phyloP scores from a whole-genome alignment of 768 basidiomycete genomes.

The Leucosporidium yakuticum region DNA sequence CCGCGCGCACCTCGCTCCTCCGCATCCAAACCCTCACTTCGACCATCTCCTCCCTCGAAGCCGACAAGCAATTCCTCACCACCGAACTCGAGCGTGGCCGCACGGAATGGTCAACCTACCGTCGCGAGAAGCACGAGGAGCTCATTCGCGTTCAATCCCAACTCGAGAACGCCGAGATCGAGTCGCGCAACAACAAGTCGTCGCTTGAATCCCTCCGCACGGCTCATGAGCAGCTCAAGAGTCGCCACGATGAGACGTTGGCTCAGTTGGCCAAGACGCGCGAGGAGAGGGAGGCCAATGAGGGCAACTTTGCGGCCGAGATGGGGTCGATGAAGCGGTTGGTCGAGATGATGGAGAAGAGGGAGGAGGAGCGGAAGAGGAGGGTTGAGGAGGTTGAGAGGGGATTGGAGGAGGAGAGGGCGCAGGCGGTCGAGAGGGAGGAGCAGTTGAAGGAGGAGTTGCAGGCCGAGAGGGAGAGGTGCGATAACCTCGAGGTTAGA shows the following conservation, averaged over 20 bases:
- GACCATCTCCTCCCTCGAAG: conserved; percentile 60
- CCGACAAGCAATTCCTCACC: conserved; percentile 69
- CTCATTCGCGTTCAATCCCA: conserved; percentile 67
- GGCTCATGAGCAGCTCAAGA: conserved; percentile 62
- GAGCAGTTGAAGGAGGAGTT: conserved; percentile 61
- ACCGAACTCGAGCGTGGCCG: conserved; percentile 57
- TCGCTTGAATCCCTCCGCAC: conserved; percentile 68
- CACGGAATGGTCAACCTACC: conserved; percentile 15
- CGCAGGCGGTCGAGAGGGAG: conserved; percentile 64
- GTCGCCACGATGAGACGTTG: conserved; percentile 70
- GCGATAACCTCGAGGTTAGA: conserved; percentile 48
- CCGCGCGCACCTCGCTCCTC: conserved; percentile 16
- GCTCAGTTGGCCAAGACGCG: conserved; percentile 67
- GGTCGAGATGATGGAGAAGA: conserved; percentile 75
- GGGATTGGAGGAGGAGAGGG: conserved; percentile 70
- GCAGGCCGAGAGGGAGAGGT: conserved; percentile 61
- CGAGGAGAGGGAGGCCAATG: conserved; percentile 74
- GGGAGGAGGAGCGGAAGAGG: conserved; percentile 75
- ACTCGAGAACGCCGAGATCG: conserved; percentile 65
- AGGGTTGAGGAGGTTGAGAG: conserved; percentile 75
- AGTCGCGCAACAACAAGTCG: conserved; percentile 59
- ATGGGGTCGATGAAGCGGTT: conserved; percentile 66
- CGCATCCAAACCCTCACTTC: conserved; percentile 28
- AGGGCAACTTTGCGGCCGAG: conserved; percentile 73
- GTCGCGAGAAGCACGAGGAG: conserved; percentile 55